Conservation (phyloP, 1,284 basidiomycete genomes). For the Cryptococcus sp. region DNA sequence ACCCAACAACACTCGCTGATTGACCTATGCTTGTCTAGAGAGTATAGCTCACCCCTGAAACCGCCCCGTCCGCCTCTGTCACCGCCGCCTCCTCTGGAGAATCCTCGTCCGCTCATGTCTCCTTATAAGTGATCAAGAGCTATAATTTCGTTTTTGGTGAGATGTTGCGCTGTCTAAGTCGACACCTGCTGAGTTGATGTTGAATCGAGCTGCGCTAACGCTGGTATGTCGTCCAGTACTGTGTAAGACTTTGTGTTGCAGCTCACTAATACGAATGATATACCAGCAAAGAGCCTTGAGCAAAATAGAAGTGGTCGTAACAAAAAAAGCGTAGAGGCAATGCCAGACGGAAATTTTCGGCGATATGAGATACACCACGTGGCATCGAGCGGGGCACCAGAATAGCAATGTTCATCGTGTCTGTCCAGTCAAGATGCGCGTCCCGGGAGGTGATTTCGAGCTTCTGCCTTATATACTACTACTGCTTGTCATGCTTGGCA, state of each 20-base stretch:
- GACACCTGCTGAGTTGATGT: too few species aligned
- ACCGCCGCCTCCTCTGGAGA: constrained; percentile 21
- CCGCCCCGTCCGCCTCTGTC: constrained; percentile 16
- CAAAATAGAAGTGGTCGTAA: too few species aligned
- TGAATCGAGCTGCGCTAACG: neutral
- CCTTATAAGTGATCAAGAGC: neutral
- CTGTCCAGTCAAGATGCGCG: too few species aligned
- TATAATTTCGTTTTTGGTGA: neutral
- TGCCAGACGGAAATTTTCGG: constrained; percentile 16
- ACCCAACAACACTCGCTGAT: constrained; percentile 1
- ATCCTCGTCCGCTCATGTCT: constrained; percentile 24
- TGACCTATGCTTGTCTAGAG: constrained; percentile 38
- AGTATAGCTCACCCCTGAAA: constrained; percentile 12
- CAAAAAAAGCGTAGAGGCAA: too few species aligned
- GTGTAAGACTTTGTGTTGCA: too few species aligned
- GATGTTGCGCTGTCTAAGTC: neutral
- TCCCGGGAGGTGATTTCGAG: too few species aligned
- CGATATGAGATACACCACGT: constrained; percentile 7
- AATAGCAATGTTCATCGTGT: too few species aligned
- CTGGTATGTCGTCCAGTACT: too few species aligned
- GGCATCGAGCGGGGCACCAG: neutral
- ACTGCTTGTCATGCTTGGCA: too few species aligned
- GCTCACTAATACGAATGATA: too few species aligned
- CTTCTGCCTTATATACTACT: too few species aligned
- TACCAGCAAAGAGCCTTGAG: too few species aligned